Evolutionary conservation across 202 grass and related monocot species (phyloP).

Genomic region (Schoenoplectus triqueter): DNA sequence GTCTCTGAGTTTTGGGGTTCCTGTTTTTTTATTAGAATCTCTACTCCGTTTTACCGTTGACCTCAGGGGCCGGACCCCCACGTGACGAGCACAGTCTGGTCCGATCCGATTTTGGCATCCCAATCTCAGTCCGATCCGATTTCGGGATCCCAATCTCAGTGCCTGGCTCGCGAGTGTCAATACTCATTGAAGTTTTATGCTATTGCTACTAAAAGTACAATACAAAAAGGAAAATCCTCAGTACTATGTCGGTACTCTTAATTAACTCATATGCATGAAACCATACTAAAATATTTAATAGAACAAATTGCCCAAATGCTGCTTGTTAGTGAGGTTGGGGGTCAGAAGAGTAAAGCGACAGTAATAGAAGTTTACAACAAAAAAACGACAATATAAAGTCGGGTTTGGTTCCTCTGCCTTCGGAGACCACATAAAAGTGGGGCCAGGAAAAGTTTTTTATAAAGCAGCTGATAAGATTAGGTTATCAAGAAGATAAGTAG

Average conservation of each 20-base stretch:
- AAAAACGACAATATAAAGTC: neutral
- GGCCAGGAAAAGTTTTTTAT: conserved; percentile 9
- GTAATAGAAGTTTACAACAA: neutral
- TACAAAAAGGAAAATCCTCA: neutral
- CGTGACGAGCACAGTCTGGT: too few species aligned
- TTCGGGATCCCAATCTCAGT: too few species aligned
- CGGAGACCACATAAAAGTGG: conserved; percentile 28
- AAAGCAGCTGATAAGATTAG: conserved; percentile 31
- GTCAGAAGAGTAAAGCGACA: conserved; percentile 22
- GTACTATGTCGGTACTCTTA: neutral
- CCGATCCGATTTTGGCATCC: too few species aligned
- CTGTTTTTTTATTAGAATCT: too few species aligned
- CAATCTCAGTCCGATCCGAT: too few species aligned
- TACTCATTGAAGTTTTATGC: neutral
- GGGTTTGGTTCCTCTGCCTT: conserved; percentile 31
- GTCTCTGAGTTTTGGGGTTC: too few species aligned
- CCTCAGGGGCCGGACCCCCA: too few species aligned
- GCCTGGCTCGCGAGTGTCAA: too few species aligned
- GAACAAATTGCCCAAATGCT: neutral
- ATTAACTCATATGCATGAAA: neutral
- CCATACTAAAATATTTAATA: neutral
- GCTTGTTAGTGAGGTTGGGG: conserved; percentile 3
- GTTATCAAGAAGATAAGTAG: conserved; percentile 7
- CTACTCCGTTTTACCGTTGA: too few species aligned
- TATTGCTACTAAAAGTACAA: conserved; percentile 20